phyloP scores from a whole-genome alignment of 106 monocot genomes.

The Ottelia alismoides region DNA sequence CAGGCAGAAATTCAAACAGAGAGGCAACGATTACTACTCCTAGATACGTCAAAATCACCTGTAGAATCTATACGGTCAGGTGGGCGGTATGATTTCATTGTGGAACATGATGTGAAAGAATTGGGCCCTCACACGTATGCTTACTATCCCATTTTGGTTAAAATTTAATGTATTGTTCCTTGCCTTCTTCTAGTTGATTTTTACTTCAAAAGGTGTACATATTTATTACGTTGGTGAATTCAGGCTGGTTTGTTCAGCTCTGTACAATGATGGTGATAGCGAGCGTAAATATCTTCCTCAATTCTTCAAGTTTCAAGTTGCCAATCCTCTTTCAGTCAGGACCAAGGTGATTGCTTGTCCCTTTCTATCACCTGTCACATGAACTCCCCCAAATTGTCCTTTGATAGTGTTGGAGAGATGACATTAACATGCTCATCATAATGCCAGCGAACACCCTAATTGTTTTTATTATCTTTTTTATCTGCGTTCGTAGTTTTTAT shows the following conservation, averaged over 20 bases:
- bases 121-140: slow-evolving; percentile 88
- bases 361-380: no score
- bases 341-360: slow-evolving; percentile 60
- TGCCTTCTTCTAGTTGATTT: no score
- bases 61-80: slow-evolving; percentile 90
- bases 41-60: slow-evolving; percentile 83
- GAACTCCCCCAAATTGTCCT: no score
- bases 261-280: slow-evolving; percentile 89
- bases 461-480: no score
- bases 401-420: no score
- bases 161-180: no score
- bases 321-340: slow-evolving; percentile 90
- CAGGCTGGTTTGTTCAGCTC: slow-evolving; percentile 96
- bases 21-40: slow-evolving; percentile 56
- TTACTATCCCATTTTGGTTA: neutral
- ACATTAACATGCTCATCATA: no score
- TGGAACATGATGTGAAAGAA: slow-evolving; percentile 99
- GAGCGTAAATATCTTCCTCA: slow-evolving; percentile 98
- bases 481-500: no score
- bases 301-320: slow-evolving; percentile 90
- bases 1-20: slow-evolving; percentile 99
- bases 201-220: neutral
- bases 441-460: no score
- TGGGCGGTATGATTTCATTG: slow-evolving; percentile 95
- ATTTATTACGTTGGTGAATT: slow-evolving; percentile 3